A percentile compares a stretch with the other conserved stretches of the same genome.
Conservation (phyloP, 257 asterid genomes). For the Paraleonurus japonicus region DNA sequence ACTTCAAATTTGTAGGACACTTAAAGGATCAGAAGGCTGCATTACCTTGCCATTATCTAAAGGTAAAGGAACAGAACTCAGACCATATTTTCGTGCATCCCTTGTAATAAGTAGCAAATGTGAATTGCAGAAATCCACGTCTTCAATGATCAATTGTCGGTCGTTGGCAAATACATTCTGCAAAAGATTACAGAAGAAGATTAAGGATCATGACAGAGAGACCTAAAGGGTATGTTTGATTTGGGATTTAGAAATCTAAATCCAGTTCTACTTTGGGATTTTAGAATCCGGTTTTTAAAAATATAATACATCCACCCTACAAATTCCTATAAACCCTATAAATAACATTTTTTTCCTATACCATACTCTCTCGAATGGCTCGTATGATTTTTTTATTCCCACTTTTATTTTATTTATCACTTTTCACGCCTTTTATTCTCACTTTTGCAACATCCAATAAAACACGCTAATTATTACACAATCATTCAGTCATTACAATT, state of each 20-base stretch:
- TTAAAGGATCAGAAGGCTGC: conserved; percentile 18
- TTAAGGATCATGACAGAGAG: conserved; percentile 12
- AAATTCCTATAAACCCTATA: too few relatives aligned
- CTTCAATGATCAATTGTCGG: conserved; percentile 60
- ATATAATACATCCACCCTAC: too few relatives aligned
- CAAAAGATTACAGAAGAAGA: conserved; percentile 24
- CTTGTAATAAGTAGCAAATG: conserved; percentile 61
- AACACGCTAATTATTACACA: too few relatives aligned
- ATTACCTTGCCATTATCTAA: conserved; percentile 63
- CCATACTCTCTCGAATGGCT: too few relatives aligned
- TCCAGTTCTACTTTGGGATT: background rate
- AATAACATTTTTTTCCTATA: too few relatives aligned
- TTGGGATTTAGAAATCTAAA: background rate
- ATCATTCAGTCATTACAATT: background rate
- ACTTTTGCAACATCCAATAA: too few relatives aligned
- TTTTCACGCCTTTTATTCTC: too few relatives aligned
- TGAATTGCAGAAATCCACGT: conserved; percentile 77
- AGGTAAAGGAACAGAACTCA: conserved; percentile 73
- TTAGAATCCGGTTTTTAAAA: too few relatives aligned
- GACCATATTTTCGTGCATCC: conserved; percentile 50
- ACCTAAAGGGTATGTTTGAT: background rate
- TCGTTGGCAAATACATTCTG: conserved; percentile 71
- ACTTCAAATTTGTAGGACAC: conserved; percentile 8
- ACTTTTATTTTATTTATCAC: too few relatives aligned
- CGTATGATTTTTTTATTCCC: too few relatives aligned